phyloP scores from a whole-genome alignment of 1,139 yeast species.

The Candida sanyaensis region DNA sequence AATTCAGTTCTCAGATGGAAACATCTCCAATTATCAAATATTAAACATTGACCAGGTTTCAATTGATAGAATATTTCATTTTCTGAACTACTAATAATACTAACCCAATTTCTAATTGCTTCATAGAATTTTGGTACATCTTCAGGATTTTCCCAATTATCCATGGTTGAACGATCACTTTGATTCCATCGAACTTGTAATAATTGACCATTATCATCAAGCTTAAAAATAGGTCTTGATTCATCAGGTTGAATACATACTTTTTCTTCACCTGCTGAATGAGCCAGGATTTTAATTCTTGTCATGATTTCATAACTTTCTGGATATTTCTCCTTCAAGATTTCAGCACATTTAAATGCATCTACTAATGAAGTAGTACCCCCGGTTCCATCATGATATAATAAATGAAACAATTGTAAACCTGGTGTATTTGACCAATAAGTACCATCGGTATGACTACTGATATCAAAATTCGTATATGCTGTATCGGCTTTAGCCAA shows the following conservation, averaged over 20 bases:
- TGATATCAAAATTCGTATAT: constrained; percentile 68
- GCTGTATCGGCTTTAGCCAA: constrained; percentile 74
- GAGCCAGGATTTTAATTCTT: constrained; percentile 63
- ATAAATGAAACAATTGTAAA: constrained; percentile 67
- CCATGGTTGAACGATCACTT: constrained; percentile 71
- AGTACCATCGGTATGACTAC: constrained; percentile 76
- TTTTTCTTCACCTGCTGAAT: constrained; percentile 72
- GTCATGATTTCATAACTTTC: constrained; percentile 57
- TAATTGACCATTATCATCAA: constrained; percentile 54
- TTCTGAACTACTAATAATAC: constrained; percentile 49
- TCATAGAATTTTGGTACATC: constrained; percentile 61
- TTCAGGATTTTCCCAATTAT: constrained; percentile 52
- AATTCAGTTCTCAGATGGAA: constrained; percentile 73
- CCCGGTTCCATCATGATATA: constrained; percentile 69
- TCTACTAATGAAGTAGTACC: constrained; percentile 74
- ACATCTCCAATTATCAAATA: constrained; percentile 79
- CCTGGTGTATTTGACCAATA: constrained; percentile 82
- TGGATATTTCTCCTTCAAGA: constrained; percentile 50
- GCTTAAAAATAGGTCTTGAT: constrained; percentile 62
- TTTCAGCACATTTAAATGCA: constrained; percentile 63
- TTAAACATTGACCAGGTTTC: constrained; percentile 67
- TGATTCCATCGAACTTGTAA: constrained; percentile 77
- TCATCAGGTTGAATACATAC: constrained; percentile 67
- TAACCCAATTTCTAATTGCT: constrained; percentile 61
- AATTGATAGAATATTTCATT: constrained; percentile 61